A percentile compares a stretch with the other conserved stretches of the same genome.
These are phyloP conservation scores for Citrullus amarus DNA, from an alignment of 306 rosid species.

Conservation along the genomic window DNA sequence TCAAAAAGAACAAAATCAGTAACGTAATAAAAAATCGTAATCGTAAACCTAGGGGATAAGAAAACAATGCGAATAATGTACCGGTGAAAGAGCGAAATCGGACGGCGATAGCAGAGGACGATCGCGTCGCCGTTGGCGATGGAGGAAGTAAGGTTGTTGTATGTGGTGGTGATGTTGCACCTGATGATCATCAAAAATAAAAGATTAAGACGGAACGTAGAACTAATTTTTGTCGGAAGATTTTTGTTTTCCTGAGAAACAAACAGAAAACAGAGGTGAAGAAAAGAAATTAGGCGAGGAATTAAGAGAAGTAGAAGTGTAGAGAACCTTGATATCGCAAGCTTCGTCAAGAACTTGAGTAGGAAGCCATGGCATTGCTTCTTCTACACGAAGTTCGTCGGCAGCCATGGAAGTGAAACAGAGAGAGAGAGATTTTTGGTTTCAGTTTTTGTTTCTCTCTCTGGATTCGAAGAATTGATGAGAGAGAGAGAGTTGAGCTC, in stretches of 20 bases:
- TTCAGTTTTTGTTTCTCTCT: neutral
- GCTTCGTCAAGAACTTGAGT: slow-evolving; percentile 38
- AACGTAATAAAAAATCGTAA: neutral
- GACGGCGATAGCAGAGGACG: slow-evolving; percentile 11
- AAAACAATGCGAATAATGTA: neutral
- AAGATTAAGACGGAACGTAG: neutral
- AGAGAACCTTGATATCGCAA: slow-evolving; percentile 27
- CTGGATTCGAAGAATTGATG: neutral
- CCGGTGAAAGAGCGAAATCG: slow-evolving; percentile 12
- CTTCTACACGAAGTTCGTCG: slow-evolving; percentile 37
- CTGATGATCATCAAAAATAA: neutral
- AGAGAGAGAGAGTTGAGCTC: slow-evolving; percentile 28
- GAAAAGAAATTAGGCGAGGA: neutral
- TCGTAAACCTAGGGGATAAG: neutral
- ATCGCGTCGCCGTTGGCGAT: neutral
- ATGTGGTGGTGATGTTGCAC: slow-evolving; percentile 6
- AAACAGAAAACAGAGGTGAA: neutral
- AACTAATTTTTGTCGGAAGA: neutral
- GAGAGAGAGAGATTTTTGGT: slow-evolving; percentile 4
- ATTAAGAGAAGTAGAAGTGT: neutral
- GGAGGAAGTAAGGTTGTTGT: neutral
- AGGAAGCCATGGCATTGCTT: slow-evolving; percentile 54
- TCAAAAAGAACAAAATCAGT: neutral
- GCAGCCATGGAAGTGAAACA: slow-evolving; percentile 27
- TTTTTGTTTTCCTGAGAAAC: neutral